phyloP scores from a whole-genome alignment of 805 yeast species.

The Cyberlindnera galapagoensis region DNA sequence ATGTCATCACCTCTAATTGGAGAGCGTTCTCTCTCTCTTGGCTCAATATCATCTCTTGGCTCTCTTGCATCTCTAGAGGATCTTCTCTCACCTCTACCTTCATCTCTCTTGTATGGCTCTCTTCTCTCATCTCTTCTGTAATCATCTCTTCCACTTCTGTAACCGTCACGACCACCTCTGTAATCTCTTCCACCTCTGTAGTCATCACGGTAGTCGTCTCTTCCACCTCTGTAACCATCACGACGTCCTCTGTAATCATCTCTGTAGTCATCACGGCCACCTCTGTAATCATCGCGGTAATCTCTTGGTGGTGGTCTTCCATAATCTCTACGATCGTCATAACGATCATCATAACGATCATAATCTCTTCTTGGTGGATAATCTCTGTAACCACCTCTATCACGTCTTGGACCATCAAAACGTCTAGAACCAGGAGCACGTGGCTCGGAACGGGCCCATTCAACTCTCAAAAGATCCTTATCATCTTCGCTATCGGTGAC shows the following conservation, averaged over 20 bases:
- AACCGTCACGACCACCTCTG: conserved; percentile 8
- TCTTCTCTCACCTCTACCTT: conserved; percentile 5
- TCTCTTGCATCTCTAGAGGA: conserved; percentile 6
- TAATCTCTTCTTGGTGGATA: conserved; percentile 16
- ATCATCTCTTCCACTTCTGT: conserved; percentile 10
- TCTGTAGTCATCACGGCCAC: conserved; percentile 14
- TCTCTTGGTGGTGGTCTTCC: conserved; percentile 9
- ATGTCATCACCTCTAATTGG: conserved; percentile 16
- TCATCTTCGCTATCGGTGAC: conserved; percentile 31
- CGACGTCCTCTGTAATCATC: conserved; percentile 12
- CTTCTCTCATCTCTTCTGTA: conserved; percentile 12
- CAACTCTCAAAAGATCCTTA: conserved; percentile 36
- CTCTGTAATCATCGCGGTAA: conserved; percentile 7
- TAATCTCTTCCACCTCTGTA: conserved; percentile 15
- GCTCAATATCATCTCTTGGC: conserved; percentile 2
- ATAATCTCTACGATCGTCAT: conserved; percentile 13
- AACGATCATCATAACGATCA: conserved; percentile 7
- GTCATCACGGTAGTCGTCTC: conserved; percentile 13
- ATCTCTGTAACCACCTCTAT: conserved; percentile 17
- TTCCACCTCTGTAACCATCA: conserved; percentile 6
- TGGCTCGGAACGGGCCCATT: conserved; percentile 52
- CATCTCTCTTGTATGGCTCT: conserved; percentile 13
- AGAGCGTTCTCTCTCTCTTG: conserved; percentile 12
- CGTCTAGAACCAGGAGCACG: conserved; percentile 26
- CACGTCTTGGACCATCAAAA: conserved; percentile 10